phyloP scores from a whole-genome alignment of 129 eudicot species.

The Solidago caesia region DNA sequence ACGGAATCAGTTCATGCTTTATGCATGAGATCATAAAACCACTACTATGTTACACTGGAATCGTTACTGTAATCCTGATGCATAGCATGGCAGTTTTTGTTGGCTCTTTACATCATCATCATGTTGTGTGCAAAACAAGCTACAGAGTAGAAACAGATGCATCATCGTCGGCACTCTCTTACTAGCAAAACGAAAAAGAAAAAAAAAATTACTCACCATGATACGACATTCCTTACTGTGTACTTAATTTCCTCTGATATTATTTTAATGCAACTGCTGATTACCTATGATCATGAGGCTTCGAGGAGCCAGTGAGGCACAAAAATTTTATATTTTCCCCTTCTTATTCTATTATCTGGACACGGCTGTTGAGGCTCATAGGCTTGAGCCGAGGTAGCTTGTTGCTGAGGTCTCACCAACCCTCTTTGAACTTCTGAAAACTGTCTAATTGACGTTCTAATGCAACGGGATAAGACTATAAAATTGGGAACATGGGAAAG shows the following conservation, averaged over 20 bases:
- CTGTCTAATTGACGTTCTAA: background rate
- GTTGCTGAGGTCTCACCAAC: background rate
- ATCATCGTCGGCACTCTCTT: no score
- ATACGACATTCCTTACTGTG: no score
- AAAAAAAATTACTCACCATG: no score
- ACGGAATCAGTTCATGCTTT: slow-evolving; percentile 14
- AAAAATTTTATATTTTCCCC: background rate
- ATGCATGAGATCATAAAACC: background rate
- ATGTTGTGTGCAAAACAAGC: background rate
- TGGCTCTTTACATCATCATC: slow-evolving; percentile 4
- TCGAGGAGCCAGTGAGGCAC: background rate
- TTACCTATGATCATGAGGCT: no score
- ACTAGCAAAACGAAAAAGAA: no score
- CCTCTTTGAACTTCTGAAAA: background rate
- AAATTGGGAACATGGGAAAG: slow-evolving; percentile 75
- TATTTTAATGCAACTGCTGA: no score
- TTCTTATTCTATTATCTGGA: background rate
- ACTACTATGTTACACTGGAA: slow-evolving; percentile 11
- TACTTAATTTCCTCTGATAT: no score
- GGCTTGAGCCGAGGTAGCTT: background rate
- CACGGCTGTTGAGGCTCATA: no score
- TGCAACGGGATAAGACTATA: slow-evolving; percentile 22
- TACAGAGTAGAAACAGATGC: background rate
- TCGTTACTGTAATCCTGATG: background rate
- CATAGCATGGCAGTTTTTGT: background rate